These are phyloP conservation scores for Jatropha multifida DNA, from an alignment of 441 rosid species.

Conservation along the genomic window DNA sequence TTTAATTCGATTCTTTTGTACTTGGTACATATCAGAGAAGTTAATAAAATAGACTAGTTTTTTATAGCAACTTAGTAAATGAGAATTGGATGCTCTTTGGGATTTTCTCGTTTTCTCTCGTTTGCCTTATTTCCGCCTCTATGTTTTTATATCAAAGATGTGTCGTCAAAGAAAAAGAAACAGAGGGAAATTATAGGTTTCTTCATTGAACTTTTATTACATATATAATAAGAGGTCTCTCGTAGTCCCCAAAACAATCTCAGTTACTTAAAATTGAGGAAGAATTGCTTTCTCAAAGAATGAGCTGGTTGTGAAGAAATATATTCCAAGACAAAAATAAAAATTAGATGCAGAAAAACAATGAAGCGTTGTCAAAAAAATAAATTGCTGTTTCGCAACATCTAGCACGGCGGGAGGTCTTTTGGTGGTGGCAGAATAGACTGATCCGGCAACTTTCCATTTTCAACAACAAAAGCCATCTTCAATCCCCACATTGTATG, in stretches of 20 bases:
- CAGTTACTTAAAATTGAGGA: neutral
- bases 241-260: too few species aligned
- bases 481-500: conserved; percentile 57
- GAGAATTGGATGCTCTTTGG: too few species aligned
- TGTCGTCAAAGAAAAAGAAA: too few species aligned
- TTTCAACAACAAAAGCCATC: conserved; percentile 54
- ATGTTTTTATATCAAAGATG: too few species aligned
- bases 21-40: neutral
- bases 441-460: conserved; percentile 43
- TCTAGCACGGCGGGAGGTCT: conserved; percentile 46
- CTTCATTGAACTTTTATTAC: too few species aligned
- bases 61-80: too few species aligned
- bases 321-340: neutral
- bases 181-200: too few species aligned
- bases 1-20: neutral
- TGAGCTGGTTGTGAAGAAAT: conserved; percentile 21
- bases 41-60: neutral
- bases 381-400: neutral
- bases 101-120: too few species aligned
- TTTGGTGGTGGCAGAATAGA: conserved; percentile 46
- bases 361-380: conserved; percentile 23
- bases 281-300: conserved; percentile 22
- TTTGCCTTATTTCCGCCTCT: too few species aligned
- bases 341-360: conserved; percentile 16
- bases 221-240: neutral